Evolutionary conservation across 208 protist species (phyloP).

Genomic region (Wallacemonas sp.): DNA sequence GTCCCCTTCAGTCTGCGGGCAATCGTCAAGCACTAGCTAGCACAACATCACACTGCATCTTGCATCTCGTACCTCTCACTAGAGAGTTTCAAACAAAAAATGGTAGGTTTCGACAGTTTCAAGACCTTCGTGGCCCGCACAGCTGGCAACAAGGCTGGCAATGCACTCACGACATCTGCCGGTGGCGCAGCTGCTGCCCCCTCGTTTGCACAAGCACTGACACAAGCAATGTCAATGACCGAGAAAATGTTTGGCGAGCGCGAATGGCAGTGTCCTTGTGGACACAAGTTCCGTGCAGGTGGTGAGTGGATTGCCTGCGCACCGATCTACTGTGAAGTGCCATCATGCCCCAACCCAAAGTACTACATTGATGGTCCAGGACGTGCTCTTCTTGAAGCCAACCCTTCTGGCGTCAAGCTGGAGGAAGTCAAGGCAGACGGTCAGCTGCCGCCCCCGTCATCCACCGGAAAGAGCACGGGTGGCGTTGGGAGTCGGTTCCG

Average conservation of each 20-base stretch:
- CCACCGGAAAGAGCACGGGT: conserved; percentile 18
- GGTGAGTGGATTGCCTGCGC: conserved; percentile 86
- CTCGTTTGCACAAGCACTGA: conserved; percentile 53
- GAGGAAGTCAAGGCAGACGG: conserved; percentile 50
- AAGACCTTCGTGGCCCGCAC: conserved; percentile 76
- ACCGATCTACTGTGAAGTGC: conserved; percentile 88
- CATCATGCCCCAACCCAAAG: conserved; percentile 88
- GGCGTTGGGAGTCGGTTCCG: conserved; percentile 77
- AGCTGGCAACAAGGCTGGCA: conserved; percentile 42
- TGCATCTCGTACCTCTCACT: no score
- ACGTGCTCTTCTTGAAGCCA: conserved; percentile 78
- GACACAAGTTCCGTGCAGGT: conserved; percentile 82
- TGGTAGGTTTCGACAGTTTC: conserved; percentile 72
- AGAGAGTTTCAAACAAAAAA: no score
- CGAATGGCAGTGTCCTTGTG: conserved; percentile 91
- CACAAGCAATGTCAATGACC: conserved; percentile 59
- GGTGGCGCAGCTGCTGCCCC: conserved; percentile 29
- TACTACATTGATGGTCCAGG: conserved; percentile 90
- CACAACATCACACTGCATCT: no score
- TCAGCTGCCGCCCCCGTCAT: conserved; percentile 14
- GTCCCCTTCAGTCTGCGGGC: no score
- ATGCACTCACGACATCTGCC: conserved; percentile 44
- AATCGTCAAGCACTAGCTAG: no score
- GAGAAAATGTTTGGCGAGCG: conserved; percentile 76
- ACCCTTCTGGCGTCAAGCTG: conserved; percentile 81